These are phyloP conservation scores for Backusella liffmaniae DNA, from an alignment of 192 early-diverging fungal genomes.

Conservation along the genomic window DNA sequence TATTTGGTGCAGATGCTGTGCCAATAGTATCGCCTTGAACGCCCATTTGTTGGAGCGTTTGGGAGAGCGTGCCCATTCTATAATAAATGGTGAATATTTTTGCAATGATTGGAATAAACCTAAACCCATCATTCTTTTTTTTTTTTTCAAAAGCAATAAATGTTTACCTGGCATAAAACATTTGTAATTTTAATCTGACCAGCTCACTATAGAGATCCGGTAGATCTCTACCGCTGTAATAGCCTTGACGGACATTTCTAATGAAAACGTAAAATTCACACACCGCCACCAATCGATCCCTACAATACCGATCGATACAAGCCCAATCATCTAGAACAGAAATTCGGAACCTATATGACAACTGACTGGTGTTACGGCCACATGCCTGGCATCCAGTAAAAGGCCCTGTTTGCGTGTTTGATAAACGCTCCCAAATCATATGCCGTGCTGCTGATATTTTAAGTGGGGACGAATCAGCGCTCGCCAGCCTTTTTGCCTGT, in stretches of 20 bases:
- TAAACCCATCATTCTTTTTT: too few relatives aligned
- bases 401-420: constrained; percentile 18
- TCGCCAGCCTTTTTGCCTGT: constrained; percentile 19
- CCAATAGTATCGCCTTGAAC: constrained; percentile 29
- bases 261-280: constrained; percentile 95
- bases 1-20: constrained; percentile 16
- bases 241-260: constrained; percentile 83
- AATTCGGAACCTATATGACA: constrained; percentile 69
- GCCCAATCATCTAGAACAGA: constrained; percentile 71
- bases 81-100: too few relatives aligned
- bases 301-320: constrained; percentile 78
- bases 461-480: constrained; percentile 29
- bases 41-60: constrained; percentile 46
- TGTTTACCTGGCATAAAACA: constrained; percentile 70
- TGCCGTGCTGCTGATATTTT: constrained; percentile 49
- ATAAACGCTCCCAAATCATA: constrained; percentile 53
- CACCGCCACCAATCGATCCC: constrained; percentile 88
- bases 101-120: too few relatives aligned
- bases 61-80: constrained; percentile 24
- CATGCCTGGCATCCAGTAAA: constrained; percentile 53
- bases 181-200: constrained; percentile 78
- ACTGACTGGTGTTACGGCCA: constrained; percentile 34
- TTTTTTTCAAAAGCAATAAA: too few relatives aligned
- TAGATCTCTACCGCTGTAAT: constrained; percentile 67
- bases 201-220: constrained; percentile 85